Percentiles rank a stretch among this genome's conserved stretches.
Conservation (phyloP, 208 protist species). For the Ichthyophonus hoferi region DNA sequence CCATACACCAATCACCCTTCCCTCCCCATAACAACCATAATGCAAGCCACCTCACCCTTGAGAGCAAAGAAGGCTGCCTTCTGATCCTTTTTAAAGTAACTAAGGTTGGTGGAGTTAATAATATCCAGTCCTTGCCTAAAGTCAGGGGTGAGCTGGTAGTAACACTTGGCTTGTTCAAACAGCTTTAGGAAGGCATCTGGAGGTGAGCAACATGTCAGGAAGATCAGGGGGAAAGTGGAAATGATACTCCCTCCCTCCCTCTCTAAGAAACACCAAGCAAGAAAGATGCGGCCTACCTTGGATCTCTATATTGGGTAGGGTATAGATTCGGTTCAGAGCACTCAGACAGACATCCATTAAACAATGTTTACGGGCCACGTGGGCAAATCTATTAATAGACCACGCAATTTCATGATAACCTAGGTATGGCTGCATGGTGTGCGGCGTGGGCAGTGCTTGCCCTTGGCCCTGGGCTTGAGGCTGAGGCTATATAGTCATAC, state of each 20-base stretch:
- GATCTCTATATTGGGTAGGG: conserved; percentile 63
- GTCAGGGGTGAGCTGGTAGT: conserved; percentile 45
- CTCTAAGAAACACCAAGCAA: too few species aligned
- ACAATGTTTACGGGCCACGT: conserved; percentile 59
- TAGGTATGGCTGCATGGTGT: conserved; percentile 34
- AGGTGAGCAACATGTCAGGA: neutral
- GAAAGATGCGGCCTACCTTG: too few species aligned
- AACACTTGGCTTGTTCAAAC: conserved; percentile 64
- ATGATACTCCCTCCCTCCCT: too few species aligned
- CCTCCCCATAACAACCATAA: too few species aligned
- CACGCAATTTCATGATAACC: conserved; percentile 62
- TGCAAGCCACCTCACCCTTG: conserved; percentile 56
- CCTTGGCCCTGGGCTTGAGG: neutral
- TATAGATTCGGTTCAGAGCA: conserved; percentile 55
- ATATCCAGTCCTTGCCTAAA: conserved; percentile 50
- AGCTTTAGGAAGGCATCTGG: conserved; percentile 59
- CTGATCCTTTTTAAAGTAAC: conserved; percentile 51
- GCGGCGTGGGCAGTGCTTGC: neutral
- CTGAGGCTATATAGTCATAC: too few species aligned
- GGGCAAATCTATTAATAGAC: conserved; percentile 62
- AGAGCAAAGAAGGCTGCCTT: conserved; percentile 63
- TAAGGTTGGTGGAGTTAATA: conserved; percentile 58
- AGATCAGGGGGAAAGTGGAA: too few species aligned
- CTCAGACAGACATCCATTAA: conserved; percentile 59
- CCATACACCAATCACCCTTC: too few species aligned